A percentile compares a stretch with the other conserved stretches of the same genome.
Evolutionary conservation across 2,329 filamentous ascomycete species (phyloP).

Genomic region (Neonectria ditissima): DNA sequence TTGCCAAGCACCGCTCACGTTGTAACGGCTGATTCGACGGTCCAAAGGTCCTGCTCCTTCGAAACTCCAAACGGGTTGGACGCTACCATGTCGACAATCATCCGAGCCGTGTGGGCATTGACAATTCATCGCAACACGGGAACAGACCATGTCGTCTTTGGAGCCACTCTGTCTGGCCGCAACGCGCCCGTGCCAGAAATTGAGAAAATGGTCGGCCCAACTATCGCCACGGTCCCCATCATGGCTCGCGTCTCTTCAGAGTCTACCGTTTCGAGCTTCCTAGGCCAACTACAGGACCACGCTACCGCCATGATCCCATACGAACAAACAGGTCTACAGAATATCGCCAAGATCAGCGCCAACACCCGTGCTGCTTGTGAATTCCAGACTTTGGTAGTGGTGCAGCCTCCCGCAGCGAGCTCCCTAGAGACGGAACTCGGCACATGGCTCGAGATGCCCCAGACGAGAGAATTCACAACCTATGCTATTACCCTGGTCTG

Average conservation of each 20-base stretch:
- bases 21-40: neutral
- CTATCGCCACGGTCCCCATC: neutral
- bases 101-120: neutral
- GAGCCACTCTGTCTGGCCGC: neutral
- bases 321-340: constrained; percentile 4
- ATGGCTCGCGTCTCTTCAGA: neutral
- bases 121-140: neutral
- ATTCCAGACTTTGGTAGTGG: constrained; percentile 20
- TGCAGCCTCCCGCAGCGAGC: neutral
- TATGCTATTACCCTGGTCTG: constrained; percentile 6
- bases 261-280: neutral
- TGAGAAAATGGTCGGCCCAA: neutral
- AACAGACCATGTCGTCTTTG: neutral
- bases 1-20: too few relatives aligned
- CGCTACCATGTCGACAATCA: neutral
- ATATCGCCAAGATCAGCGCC: constrained; percentile 6
- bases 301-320: neutral
- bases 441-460: neutral
- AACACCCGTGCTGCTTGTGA: neutral
- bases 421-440: neutral
- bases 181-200: neutral
- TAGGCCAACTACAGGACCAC: neutral
- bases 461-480: constrained; percentile 3
- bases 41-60: neutral
- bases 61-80: neutral